Percentiles rank a stretch among this genome's conserved stretches.
Conservation (phyloP, 768 basidiomycete genomes). For the Termitomyces sp. region DNA sequence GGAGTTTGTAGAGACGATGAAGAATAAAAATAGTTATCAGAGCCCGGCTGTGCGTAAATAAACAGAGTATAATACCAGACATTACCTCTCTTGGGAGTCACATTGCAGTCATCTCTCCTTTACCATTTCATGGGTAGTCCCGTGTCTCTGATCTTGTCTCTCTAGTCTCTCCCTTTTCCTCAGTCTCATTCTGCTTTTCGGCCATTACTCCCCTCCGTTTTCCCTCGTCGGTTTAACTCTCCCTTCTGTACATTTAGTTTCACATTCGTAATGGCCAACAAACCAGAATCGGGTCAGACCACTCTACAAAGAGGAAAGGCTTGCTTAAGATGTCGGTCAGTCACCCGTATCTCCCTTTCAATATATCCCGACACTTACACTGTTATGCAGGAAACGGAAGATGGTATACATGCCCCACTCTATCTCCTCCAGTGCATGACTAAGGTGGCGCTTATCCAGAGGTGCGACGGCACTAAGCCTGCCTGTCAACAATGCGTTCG, state of each 20-base stretch:
- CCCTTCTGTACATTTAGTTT: slow-evolving; percentile 27
- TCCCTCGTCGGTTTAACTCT: slow-evolving; percentile 14
- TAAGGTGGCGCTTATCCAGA: slow-evolving; percentile 31
- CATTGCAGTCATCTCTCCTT: slow-evolving; percentile 11
- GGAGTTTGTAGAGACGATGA: neutral
- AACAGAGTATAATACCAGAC: slow-evolving; percentile 17
- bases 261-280: slow-evolving; percentile 45
- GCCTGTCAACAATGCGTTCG: slow-evolving; percentile 74
- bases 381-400: slow-evolving; percentile 53
- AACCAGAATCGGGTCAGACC: slow-evolving; percentile 33
- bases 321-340: slow-evolving; percentile 67
- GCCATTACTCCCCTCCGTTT: slow-evolving; percentile 25
- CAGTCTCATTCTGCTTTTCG: slow-evolving; percentile 19
- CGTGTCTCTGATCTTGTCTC: slow-evolving; percentile 16
- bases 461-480: slow-evolving; percentile 75
- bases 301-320: slow-evolving; percentile 67
- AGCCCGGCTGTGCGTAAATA: slow-evolving; percentile 3
- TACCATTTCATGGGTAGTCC: slow-evolving; percentile 21
- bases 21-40: neutral
- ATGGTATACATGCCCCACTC: slow-evolving; percentile 37
- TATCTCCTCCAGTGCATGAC: neutral
- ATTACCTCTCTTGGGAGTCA: slow-evolving; percentile 6
- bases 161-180: slow-evolving; percentile 17
- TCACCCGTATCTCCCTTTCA: slow-evolving; percentile 8
- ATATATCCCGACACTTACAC: slow-evolving; percentile 10